These are phyloP conservation scores for Starmerella sirachaensis DNA, from an alignment of 805 yeast species.

Conservation along the genomic window DNA sequence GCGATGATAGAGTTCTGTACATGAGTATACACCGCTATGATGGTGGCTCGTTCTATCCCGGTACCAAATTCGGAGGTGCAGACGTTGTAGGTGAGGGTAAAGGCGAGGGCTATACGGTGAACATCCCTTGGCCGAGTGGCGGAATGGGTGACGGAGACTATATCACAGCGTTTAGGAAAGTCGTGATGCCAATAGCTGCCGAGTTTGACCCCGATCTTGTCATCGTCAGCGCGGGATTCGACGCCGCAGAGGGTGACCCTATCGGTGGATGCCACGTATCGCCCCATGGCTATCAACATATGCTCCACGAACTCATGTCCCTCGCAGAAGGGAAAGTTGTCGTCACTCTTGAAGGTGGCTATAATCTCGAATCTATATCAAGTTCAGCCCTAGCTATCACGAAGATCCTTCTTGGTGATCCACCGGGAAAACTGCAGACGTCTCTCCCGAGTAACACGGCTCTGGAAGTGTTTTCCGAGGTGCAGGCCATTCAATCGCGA, in stretches of 20 bases:
- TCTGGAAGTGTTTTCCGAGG: constrained; percentile 68
- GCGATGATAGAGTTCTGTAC: constrained; percentile 83
- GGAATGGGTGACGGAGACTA: constrained; percentile 96
- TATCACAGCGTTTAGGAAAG: constrained; percentile 74
- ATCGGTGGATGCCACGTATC: constrained; percentile 94
- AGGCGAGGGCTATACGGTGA: constrained; percentile 80
- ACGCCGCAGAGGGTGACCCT: constrained; percentile 96
- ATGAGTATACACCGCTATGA: constrained; percentile 89
- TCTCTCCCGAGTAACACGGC: constrained; percentile 64
- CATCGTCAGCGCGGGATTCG: constrained; percentile 89
- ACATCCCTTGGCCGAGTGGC: constrained; percentile 84
- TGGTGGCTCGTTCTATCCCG: constrained; percentile 86
- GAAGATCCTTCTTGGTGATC: constrained; percentile 84
- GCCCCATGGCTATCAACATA: constrained; percentile 91
- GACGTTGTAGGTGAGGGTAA: constrained; percentile 72
- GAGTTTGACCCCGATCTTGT: constrained; percentile 91
- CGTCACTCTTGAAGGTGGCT: constrained; percentile 93
- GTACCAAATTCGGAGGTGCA: constrained; percentile 69
- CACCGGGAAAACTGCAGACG: constrained; percentile 62
- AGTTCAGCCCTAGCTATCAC: constrained; percentile 85
- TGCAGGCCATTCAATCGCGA: constrained; percentile 62
- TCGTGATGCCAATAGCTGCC: constrained; percentile 74
- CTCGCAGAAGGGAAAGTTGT: constrained; percentile 80
- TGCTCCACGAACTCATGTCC: constrained; percentile 84
- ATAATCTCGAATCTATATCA: constrained; percentile 82